Base-by-base conservation (phyloP, 495 filamentous ascomycete genomes). In the Penicillium silybi region DNA sequence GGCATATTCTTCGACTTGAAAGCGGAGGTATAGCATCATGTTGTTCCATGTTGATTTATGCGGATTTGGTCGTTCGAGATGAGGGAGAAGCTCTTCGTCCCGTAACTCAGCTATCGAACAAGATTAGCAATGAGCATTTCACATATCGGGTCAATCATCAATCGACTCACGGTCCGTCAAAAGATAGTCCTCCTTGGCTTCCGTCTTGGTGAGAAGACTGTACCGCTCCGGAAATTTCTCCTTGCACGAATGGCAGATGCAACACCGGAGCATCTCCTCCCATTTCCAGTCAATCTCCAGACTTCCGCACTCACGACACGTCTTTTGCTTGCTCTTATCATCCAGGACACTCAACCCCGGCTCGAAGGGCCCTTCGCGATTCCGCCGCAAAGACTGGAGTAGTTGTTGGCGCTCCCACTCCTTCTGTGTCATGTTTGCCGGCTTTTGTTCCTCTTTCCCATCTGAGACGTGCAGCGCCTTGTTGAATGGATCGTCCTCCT, bases 11-110 rank as follows among this genome's bases (percentile, higher is more conserved):
- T 98, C 93, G 2, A 98, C 86, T 62, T 98, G 95, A 52, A 84
- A 97, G 0, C 95, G 85, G 8, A 98, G 75, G 64, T 88, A 98
- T 0, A 98, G 82, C 88, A 93, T 93, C 93, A 98, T 97, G 72
- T 93, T 89, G 61, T 96, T 92, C 89, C 90, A 98, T 29, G 91
- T 90, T 0, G 85, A 82, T 63, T 96, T 96, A 66, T 97, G 92
- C 17, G 93, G 93, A 62, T 98, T 98, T 5, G 95, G 93, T 22
- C 83, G 84, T 53, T 88, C 87, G 0, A 98, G 71, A 65, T 90
- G 90, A 1, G 93, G 93, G 3, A 98, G 76, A 9, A 98, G 73
- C 41, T 92, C 89, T 48, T 81, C 78, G 59, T 98, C 93, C 52
- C 83, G 83, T 2, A 97, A 76, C 62, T 97, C 92, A 39, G 90